Evolutionary conservation across 1,284 basidiomycete genomes (phyloP).

Genomic region (Ustanciosporium gigantosporum): DNA sequence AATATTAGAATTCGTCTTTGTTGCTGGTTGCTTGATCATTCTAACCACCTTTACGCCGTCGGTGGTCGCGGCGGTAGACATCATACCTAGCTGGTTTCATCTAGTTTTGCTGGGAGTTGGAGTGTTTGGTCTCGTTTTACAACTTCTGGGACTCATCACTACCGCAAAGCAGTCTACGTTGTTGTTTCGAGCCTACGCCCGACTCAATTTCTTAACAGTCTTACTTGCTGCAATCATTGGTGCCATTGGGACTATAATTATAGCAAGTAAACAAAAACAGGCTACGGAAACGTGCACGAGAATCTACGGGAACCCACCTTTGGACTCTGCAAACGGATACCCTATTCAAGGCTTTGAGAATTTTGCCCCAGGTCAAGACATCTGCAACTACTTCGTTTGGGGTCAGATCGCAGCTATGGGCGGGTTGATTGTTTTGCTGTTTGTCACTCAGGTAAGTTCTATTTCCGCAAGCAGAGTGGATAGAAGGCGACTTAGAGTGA

Average conservation of each 20-base stretch:
- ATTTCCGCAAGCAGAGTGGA: too few species aligned
- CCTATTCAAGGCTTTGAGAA: conserved; percentile 7
- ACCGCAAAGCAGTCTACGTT: conserved; percentile 21
- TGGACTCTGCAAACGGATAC: conserved; percentile 15
- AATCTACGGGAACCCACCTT: conserved; percentile 34
- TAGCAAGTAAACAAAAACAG: conserved; percentile 24
- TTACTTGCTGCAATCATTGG: conserved; percentile 12
- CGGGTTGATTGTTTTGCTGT: conserved; percentile 19
- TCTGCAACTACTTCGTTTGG: conserved; percentile 40
- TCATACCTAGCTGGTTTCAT: conserved; percentile 14
- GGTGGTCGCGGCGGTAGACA: conserved; percentile 33
- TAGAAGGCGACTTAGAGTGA: neutral
- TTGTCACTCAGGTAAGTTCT: conserved; percentile 32
- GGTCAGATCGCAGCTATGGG: conserved; percentile 37
- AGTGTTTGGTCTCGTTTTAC: conserved; percentile 16
- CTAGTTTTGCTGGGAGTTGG: conserved; percentile 19
- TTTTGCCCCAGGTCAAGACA: conserved; percentile 23
- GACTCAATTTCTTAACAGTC: conserved; percentile 32
- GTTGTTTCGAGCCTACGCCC: conserved; percentile 39
- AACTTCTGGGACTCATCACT: conserved; percentile 30
- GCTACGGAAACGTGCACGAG: conserved; percentile 23
- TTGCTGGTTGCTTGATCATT: conserved; percentile 27
- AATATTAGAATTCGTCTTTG: conserved; percentile 35
- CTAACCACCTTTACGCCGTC: conserved; percentile 26
- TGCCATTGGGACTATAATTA: conserved; percentile 17